Base-by-base conservation (phyloP, 345 rosid genomes). In the Aurinia saxatilis region DNA sequence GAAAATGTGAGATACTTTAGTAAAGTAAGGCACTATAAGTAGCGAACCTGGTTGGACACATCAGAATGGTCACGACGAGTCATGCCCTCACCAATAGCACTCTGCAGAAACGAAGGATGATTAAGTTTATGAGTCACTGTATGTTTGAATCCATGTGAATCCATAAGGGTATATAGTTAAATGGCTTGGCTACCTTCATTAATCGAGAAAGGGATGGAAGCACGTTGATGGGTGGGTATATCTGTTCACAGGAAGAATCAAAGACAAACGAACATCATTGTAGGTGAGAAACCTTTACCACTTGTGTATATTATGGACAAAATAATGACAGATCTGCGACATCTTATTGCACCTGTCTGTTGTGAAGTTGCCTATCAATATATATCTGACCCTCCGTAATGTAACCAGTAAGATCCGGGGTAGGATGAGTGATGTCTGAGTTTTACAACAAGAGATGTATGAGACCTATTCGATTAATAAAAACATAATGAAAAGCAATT, bases 61-160 rank as follows among this genome's bases (percentile, higher is more conserved):
- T 93, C 97, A 15, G 99, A 55, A 77, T 93, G 99, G 80, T 90
- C 99, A 44, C 79, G 67, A 18, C 97, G 96, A 55, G 99, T 90
- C 97, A 90, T 93, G 51, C 99, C 99, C 75, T 93, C 99, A 49
- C 99, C 99, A 74, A 93, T 90, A 65, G 97, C 99, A 93, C 99
- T 93, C 99, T 93, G 81, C 71, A 71, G 23, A 46, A 34, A n/a
- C 10, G 16, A 53, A 59, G 1, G 15, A 50, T 13, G 17, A n/a
- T 52, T 10, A 27, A 51, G 34, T 31, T 47, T 60, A 60, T 47
- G 30, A 34, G n/a, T 36, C 5, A 62, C 4, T 0, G 21, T 37
- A 59, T 12, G 23, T 41, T 52, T 44, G 14, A 13, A 25, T 18
- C 39, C 36, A 36, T 41, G 17, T 31, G 50, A 38, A 12, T 19